Evolutionary conservation across 345 rosid genomes (phyloP), one percentile per base, ranked within the genome.

Genomic region (Eucalyptus curtisii): DNA sequence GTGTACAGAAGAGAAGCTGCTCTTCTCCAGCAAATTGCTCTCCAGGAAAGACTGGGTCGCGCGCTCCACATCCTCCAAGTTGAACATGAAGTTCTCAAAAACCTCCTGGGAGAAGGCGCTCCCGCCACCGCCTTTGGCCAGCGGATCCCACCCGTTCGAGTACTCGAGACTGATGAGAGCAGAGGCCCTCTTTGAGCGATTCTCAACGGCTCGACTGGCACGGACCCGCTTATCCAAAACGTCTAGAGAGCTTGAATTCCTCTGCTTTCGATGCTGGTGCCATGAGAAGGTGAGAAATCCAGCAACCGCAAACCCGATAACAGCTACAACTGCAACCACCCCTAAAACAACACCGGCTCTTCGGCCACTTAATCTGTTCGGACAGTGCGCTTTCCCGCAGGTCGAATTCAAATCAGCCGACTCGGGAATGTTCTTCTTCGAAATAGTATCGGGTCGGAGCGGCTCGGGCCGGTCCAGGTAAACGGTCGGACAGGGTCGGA

Each of bases 11-110:
- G 96, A 95, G 91, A 95, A 95, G 86, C 90, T 95, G 90, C 93
- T 94, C 94, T 92, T 96, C 68, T 97, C 97, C 92, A 97, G 89
- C 91, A 98, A 87, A 86, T 98, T 98, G 82, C 85, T 87, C 86
- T 97, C 99, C 10, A 95, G 95, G 93, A 98, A 98, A 89, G 97
- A 94, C 89, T 95, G 99, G 17, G 99, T 98, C 20, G 99, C 99
- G 31, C 97, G 96, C 91, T 97, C 98, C 76, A 98, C 96, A 87
- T 97, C 99, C 88, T 98, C 99, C 61, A 98, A 92, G 86, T 97
- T 98, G 92, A 95, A 97, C 98, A 94, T 93, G 91, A 95, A 96
- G 92, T 99, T 97, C 93, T 98, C 98, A 37, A 96, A 93, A 88
- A 95, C 93, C 91, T 96, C 99, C 87, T 94, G 98, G 47, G 98